Conservation (phyloP, 208 protist species). For the Leptomonas pyrrhocoris region DNA sequence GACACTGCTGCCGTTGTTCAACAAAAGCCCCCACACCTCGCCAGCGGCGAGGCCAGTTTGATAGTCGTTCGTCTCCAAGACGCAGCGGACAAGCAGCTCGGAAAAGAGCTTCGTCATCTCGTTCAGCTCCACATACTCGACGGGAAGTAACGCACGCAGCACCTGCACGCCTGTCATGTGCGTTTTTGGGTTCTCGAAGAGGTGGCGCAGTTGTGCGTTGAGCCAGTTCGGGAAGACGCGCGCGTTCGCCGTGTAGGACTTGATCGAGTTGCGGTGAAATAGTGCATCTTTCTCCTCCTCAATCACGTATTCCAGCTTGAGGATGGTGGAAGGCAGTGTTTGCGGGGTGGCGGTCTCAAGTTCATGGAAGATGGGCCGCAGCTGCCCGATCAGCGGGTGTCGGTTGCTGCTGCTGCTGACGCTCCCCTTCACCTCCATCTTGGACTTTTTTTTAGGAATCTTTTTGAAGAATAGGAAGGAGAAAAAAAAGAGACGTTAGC, state of each 20-base stretch:
- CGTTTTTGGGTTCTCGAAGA: slow-evolving; percentile 69
- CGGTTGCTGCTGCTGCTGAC: slow-evolving; percentile 24
- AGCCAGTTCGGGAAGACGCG: slow-evolving; percentile 69
- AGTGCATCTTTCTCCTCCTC: slow-evolving; percentile 87
- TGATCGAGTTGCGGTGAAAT: slow-evolving; percentile 69
- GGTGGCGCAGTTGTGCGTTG: slow-evolving; percentile 68
- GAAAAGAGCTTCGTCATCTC: slow-evolving; percentile 79
- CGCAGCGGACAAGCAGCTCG: slow-evolving; percentile 61
- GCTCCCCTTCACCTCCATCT: slow-evolving; percentile 30
- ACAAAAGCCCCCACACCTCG: slow-evolving; percentile 77
- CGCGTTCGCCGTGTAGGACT: slow-evolving; percentile 49
- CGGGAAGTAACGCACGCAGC: slow-evolving; percentile 63
- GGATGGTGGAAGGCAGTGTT: slow-evolving; percentile 71
- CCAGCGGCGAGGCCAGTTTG: slow-evolving; percentile 53
- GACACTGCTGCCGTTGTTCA: slow-evolving; percentile 79
- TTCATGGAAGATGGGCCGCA: slow-evolving; percentile 85
- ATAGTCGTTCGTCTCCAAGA: slow-evolving; percentile 55
- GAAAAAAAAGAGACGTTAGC: background rate
- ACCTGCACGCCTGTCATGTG: slow-evolving; percentile 70
- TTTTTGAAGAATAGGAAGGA: background rate
- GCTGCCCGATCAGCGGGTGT: slow-evolving; percentile 85
- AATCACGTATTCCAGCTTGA: slow-evolving; percentile 85
- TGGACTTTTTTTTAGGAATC: background rate
- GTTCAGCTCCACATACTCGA: slow-evolving; percentile 84
- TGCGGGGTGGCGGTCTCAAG: slow-evolving; percentile 43